phyloP scores from a whole-genome alignment of 2,329 filamentous ascomycete species.

The Teratosphaeria pseudoeucalypti region DNA sequence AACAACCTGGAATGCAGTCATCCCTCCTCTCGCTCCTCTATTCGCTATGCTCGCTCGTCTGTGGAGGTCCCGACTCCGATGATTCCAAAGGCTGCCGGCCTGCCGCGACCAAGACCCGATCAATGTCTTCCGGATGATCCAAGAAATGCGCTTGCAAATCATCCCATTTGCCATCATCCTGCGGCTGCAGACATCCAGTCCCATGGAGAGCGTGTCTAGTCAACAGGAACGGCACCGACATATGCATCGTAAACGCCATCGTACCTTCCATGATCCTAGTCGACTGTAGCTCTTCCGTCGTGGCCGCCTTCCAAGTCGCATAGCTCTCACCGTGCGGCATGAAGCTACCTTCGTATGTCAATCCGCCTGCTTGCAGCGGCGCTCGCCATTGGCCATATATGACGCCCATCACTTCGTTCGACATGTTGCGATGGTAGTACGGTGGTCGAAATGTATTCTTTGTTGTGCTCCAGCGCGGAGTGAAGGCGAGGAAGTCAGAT shows the following conservation, averaged over 20 bases:
- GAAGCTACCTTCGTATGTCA: slow-evolving; percentile 9
- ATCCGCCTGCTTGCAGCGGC: slow-evolving; percentile 6
- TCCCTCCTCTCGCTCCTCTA: background rate
- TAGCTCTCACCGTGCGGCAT: slow-evolving; percentile 13
- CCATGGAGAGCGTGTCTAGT: slow-evolving; percentile 4
- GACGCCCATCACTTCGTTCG: slow-evolving; percentile 43
- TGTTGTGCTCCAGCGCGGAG: slow-evolving; percentile 56
- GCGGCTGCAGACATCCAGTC: slow-evolving; percentile 4
- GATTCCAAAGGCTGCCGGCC: background rate
- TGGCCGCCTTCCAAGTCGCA: slow-evolving; percentile 2
- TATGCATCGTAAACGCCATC: slow-evolving; percentile 9
- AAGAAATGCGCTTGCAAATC: slow-evolving; percentile 7
- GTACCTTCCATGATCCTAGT: slow-evolving; percentile 7
- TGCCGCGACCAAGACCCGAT: slow-evolving; percentile 3
- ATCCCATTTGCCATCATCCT: slow-evolving; percentile 3
- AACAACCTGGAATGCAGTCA: too few species aligned
- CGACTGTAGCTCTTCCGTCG: background rate
- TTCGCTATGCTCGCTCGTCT: background rate
- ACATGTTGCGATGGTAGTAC: slow-evolving; percentile 60
- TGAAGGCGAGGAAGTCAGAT: slow-evolving; percentile 61
- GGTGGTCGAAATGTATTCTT: slow-evolving; percentile 60
- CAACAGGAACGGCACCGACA: slow-evolving; percentile 6
- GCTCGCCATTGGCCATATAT: background rate
- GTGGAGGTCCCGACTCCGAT: background rate
- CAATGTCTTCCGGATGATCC: slow-evolving; percentile 5